These are phyloP conservation scores for Prunella vulgaris DNA, from an alignment of 257 asterid species.

Conservation along the genomic window DNA sequence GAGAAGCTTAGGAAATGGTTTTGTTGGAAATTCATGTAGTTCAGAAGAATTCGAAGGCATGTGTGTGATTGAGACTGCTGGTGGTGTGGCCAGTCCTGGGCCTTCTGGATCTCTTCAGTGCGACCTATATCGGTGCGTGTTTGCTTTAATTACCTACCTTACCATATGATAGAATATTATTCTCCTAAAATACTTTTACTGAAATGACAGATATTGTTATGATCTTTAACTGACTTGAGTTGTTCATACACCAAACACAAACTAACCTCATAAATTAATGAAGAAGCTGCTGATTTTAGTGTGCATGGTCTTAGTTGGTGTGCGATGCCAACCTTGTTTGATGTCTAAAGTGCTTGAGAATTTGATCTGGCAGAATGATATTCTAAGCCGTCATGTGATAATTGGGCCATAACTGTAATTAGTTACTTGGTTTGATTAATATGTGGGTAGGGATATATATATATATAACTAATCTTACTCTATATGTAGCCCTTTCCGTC, in stretches of 20 bases:
- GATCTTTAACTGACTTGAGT: not conserved
- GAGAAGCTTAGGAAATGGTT: constrained; percentile 42
- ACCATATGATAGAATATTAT: not conserved
- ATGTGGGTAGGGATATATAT: not conserved
- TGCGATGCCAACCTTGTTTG: constrained; percentile 7
- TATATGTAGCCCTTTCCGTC: constrained; percentile 72
- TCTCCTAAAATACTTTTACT: not conserved
- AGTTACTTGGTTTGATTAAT: not conserved
- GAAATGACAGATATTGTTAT: not conserved
- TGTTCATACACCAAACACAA: not conserved
- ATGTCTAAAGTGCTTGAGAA: not conserved
- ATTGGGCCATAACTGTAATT: not conserved
- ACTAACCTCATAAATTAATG: not conserved
- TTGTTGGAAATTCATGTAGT: constrained; percentile 13
- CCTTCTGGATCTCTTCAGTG: constrained; percentile 94
- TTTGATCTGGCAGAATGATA: not conserved
- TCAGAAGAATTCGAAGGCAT: constrained; percentile 37
- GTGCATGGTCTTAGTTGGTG: not conserved
- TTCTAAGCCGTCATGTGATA: not conserved
- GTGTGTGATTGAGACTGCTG: constrained; percentile 93
- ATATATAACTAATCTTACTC: not conserved
- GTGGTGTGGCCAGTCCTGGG: constrained; percentile 99
- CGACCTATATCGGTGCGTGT: constrained; percentile 71
- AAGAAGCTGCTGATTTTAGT: not conserved
- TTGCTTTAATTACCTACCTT: not conserved